These are phyloP conservation scores for Gaillardinia entomophila DNA, from an alignment of 805 yeast genomes.

Conservation along the genomic window DNA sequence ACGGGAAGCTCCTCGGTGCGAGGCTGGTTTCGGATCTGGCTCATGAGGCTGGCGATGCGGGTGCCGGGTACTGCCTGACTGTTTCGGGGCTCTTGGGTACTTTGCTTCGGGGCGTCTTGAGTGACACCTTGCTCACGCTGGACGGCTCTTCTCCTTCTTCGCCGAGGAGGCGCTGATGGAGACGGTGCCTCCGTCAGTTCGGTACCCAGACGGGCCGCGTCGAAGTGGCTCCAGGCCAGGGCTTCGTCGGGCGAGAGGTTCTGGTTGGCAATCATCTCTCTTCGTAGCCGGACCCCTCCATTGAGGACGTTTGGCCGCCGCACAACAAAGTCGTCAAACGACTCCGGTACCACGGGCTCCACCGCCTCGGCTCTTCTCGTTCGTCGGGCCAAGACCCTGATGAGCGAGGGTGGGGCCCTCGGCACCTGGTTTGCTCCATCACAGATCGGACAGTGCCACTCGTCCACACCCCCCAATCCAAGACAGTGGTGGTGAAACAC, in stretches of 20 bases:
- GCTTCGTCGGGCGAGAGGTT: slow-evolving; percentile 29
- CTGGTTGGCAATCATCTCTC: slow-evolving; percentile 24
- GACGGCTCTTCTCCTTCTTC: slow-evolving; percentile 10
- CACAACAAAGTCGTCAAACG: slow-evolving; percentile 1
- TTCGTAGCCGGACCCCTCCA: slow-evolving; percentile 34
- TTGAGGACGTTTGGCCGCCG: slow-evolving; percentile 17
- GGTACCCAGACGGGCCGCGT: slow-evolving; percentile 19
- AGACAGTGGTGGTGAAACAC: slow-evolving; percentile 38
- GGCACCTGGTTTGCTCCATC: slow-evolving; percentile 12
- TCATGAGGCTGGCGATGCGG: slow-evolving; percentile 15
- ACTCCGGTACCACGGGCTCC: too few species aligned
- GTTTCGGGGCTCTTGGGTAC: too few species aligned
- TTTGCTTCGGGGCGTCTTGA: too few species aligned
- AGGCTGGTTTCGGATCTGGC: slow-evolving; percentile 10
- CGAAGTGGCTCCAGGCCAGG: slow-evolving; percentile 32
- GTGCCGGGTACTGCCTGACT: slow-evolving; percentile 2
- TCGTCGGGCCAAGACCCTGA: too few species aligned
- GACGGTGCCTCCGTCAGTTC: too few species aligned
- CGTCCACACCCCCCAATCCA: slow-evolving; percentile 17
- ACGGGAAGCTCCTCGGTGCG: neutral
- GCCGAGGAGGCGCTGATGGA: neutral
- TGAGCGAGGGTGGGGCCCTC: neutral
- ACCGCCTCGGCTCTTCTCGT: too few species aligned
- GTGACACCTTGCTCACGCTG: too few species aligned
- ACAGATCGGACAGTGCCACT: slow-evolving; percentile 51